These are phyloP conservation scores for Crithidia expoeki DNA, from an alignment of 208 protist species.

Conservation along the genomic window DNA sequence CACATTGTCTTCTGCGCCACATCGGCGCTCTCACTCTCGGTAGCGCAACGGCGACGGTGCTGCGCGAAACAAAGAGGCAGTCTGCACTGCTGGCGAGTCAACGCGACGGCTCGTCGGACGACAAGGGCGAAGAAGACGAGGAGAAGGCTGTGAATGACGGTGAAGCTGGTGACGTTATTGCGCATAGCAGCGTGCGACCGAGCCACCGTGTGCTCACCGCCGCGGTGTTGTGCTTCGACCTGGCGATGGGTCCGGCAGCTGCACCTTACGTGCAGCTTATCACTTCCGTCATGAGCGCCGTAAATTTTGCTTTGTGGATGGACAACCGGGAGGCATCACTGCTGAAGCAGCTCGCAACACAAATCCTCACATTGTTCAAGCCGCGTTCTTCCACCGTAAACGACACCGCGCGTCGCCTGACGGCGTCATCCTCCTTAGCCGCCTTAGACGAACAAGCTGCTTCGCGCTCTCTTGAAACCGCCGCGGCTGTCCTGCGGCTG, in stretches of 20 bases:
- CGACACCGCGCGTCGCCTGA: neutral
- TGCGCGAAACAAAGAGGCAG: conserved; percentile 53
- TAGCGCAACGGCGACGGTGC: conserved; percentile 35
- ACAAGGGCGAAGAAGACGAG: conserved; percentile 19
- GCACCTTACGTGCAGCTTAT: conserved; percentile 60
- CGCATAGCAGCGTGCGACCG: conserved; percentile 30
- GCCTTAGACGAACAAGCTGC: neutral
- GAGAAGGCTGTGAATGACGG: conserved; percentile 4
- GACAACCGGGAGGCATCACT: conserved; percentile 41
- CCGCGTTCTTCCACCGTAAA: conserved; percentile 3
- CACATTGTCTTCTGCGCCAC: conserved; percentile 40
- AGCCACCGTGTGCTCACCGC: conserved; percentile 62
- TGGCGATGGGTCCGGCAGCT: neutral
- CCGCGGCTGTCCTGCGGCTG: conserved; percentile 59
- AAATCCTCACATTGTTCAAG: conserved; percentile 25
- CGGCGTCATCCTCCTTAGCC: neutral
- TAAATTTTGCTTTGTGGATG: conserved; percentile 54
- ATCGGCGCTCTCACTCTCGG: conserved; percentile 43
- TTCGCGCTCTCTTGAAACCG: conserved; percentile 15
- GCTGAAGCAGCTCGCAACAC: conserved; percentile 32
- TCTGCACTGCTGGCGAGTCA: neutral
- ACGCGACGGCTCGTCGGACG: conserved; percentile 17
- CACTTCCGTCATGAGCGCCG: conserved; percentile 37
- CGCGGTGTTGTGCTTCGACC: conserved; percentile 40
- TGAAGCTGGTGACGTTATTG: neutral